phyloP scores from a whole-genome alignment of 129 eudicot genomes.

The Escallonia rubra region DNA sequence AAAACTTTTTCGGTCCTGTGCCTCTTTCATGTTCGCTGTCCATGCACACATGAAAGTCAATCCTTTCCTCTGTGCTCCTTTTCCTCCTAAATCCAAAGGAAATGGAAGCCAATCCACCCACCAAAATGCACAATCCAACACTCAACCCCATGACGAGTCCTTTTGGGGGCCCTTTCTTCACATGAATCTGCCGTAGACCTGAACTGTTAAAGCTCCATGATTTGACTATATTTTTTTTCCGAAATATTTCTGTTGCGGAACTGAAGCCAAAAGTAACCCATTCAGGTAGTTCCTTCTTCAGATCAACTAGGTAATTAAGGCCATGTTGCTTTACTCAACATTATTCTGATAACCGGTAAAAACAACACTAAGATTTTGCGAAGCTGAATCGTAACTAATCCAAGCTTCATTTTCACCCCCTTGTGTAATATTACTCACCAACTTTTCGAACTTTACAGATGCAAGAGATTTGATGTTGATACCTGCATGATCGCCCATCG shows the following conservation, averaged over 20 bases:
- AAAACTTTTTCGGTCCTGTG: conserved; percentile 5
- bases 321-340: background rate
- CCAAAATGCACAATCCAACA: background rate
- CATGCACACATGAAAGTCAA: background rate
- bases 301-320: conserved; percentile 3
- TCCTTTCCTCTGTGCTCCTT: conserved; percentile 1
- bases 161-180: no score
- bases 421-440: background rate
- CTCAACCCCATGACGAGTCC: conserved; percentile 30
- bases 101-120: background rate
- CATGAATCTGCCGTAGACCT: no score
- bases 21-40: conserved; percentile 3
- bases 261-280: conserved; percentile 32
- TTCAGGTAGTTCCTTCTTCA: conserved; percentile 4
- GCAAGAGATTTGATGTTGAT: background rate
- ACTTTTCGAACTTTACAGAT: background rate
- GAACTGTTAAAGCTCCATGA: conserved; percentile 28
- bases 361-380: conserved; percentile 1
- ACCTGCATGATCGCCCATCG: conserved; percentile 7
- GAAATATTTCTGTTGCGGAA: conserved; percentile 10
- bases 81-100: background rate
- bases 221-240: conserved; percentile 8
- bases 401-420: conserved; percentile 8
- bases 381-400: background rate
- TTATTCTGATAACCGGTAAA: conserved; percentile 6